Base-by-base conservation (phyloP, 805 yeast species). In the Kodamaea lidongshanica region DNA sequence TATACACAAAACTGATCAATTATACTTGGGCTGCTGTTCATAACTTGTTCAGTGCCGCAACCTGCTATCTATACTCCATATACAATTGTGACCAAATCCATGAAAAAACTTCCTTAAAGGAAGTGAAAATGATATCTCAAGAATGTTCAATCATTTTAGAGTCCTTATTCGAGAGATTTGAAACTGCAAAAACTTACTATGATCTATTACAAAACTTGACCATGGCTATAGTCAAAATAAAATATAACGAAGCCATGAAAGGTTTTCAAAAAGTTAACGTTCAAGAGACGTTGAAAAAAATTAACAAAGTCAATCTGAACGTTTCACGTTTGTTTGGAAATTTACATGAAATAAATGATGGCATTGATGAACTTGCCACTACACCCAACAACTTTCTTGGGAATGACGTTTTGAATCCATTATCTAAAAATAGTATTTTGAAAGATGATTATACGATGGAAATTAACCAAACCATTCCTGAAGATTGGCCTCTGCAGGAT, bases 11-110 rank as follows among this genome's bases (percentile, higher is more conserved):
- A 43, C 63, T 72, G 27, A 68, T 86, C 37, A 85, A 85, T 52
- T 87, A 83, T 54, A 84, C 95, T 0, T 87, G 96, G 96, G 88
- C 87, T 2, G 92, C 94, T 0, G 88, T 85, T 3, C 94, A 86
- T 52, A 86, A 85, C 49, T 61, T 85, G 32, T 85, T 85, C 50
- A 79, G 83, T 81, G 88, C 95, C 0, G 94, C 94, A 1, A 80
- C 89, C 16, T 80, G 95, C 1, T 86, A 76, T 43, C 60, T 87
- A 25, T 86, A 82, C 49, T 72, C 87, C 1, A 65, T 85, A 9
- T 86, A 82, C 50, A 80, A 80, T 50, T 73, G 83, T 20, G 65
- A 65, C n/a, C 69, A 66, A 27, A 73, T 70, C 2, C 52, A 79
- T 13, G 48, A 54, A 5, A 56, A 57, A 5, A 65, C 74, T 12